Conservation (phyloP, 192 early-diverging fungal species). For the Allomyces macrogynus region DNA sequence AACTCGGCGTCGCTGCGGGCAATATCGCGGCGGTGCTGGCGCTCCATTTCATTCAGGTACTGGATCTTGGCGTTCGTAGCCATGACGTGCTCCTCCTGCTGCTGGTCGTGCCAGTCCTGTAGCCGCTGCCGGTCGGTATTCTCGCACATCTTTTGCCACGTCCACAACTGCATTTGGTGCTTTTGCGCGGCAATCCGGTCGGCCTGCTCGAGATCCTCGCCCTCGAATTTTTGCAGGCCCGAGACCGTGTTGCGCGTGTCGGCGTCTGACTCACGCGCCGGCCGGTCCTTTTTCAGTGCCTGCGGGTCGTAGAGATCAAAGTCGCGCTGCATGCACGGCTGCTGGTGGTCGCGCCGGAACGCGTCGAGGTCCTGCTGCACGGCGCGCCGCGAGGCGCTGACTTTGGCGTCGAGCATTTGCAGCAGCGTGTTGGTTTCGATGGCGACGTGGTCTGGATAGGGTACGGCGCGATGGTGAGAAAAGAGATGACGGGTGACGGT, state of each 20-base stretch:
- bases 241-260: conserved; percentile 19
- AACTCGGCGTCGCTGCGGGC: conserved; percentile 17
- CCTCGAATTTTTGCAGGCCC: conserved; percentile 29
- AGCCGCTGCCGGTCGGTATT: neutral
- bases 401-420: conserved; percentile 21
- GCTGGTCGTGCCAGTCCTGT: conserved; percentile 9
- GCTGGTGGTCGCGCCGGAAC: conserved; percentile 21
- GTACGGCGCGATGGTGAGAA: neutral
- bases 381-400: conserved; percentile 7
- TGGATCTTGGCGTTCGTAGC: conserved; percentile 20
- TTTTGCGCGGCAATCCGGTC: conserved; percentile 16
- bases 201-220: conserved; percentile 24
- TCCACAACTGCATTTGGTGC: conserved; percentile 30
- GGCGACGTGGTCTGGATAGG: conserved; percentile 11
- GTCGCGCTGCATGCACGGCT: conserved; percentile 22
- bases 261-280: conserved; percentile 19
- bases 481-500: too few relatives aligned
- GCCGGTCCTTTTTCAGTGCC: conserved; percentile 20
- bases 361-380: conserved; percentile 16
- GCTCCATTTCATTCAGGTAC: conserved; percentile 13
- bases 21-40: conserved; percentile 15
- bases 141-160: conserved; percentile 19
- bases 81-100: conserved; percentile 11
- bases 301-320: conserved; percentile 33
- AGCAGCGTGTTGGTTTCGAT: conserved; percentile 23